Conservation (phyloP, 306 rosid genomes). For the Pyrus communis region DNA sequence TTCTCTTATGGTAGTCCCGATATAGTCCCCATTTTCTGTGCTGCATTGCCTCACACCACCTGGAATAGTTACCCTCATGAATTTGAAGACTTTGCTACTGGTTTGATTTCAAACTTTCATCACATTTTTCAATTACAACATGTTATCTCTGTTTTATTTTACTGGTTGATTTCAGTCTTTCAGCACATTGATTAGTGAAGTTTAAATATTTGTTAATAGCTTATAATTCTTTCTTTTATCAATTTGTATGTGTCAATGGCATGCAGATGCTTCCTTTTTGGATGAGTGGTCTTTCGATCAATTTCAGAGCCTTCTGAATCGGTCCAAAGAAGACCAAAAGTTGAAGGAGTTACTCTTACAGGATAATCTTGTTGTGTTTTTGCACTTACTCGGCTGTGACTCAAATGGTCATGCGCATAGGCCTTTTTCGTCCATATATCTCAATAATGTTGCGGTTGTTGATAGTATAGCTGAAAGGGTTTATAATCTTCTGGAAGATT, state of each 20-base stretch:
- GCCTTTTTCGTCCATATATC: slow-evolving; percentile 79
- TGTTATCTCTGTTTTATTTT: background rate
- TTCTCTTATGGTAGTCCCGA: slow-evolving; percentile 84
- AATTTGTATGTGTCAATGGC: slow-evolving; percentile 11
- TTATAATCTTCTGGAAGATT: slow-evolving; percentile 61
- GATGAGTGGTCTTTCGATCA: slow-evolving; percentile 91
- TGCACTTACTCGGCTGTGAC: slow-evolving; percentile 89
- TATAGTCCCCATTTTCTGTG: slow-evolving; percentile 82
- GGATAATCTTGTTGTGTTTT: slow-evolving; percentile 66
- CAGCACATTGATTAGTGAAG: background rate
- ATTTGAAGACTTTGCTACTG: slow-evolving; percentile 83
- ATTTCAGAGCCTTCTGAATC: slow-evolving; percentile 66
- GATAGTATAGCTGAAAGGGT: slow-evolving; percentile 80
- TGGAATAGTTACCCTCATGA: slow-evolving; percentile 82
- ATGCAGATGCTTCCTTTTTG: slow-evolving; percentile 84
- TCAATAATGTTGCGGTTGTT: slow-evolving; percentile 83
- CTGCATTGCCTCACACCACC: slow-evolving; percentile 73
- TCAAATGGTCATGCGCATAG: slow-evolving; percentile 92
- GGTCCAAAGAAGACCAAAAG: slow-evolving; percentile 59
- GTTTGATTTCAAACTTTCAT: slow-evolving; percentile 11
- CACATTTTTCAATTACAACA: background rate
- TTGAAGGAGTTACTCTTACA: slow-evolving; percentile 55
- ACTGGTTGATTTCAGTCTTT: no score
- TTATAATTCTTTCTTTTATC: slow-evolving; percentile 2
- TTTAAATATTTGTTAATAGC: background rate